Evolutionary conservation across 805 yeast genomes (phyloP), one percentile per base, ranked within the genome.

Genomic region (Nakazawaea ambrosiae): DNA sequence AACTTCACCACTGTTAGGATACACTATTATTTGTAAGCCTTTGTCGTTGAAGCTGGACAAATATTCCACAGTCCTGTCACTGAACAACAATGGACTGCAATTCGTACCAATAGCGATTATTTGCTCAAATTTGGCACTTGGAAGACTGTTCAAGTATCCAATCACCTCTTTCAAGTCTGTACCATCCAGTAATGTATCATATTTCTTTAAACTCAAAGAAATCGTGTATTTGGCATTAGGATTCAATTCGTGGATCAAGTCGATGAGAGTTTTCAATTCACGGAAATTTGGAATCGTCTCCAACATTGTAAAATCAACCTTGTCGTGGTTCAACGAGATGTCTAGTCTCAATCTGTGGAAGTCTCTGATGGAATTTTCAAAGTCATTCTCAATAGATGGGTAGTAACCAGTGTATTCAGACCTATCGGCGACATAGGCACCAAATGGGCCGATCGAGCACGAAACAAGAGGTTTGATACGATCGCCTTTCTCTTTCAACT

Each of bases 381-480:
- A 36, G 20, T 31, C 26, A 31, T 61, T 62, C 12, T 57, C 59
- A 8, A 54, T 51, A 2, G 58, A 50, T 6, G 55, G 60, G 52
- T 82, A 83, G 35, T 76, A 66, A 2, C 94, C 94, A 3, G 79
- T 74, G 48, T 79, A 85, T 49, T 85, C 95, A 0, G 81, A 66
- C 1, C 88, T 87, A 44, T 75, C 66, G 20, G 81, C 75, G 26
- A 81, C 50, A 45, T 59, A 75, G 0, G 89, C 83, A 1, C 89
- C 94, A 52, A 74, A 85, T 0, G 95, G 86, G 0, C 95, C 95
- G 26, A 83, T 57, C 6, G 84, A 73, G 0, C 84, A 94, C 2
- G 73, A 74, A 4, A 78, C 64, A 29, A 47, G 49, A 7, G 49
- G 42, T 22, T 35, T 12, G 14, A 24, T 6, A 5, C 27, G 15